Percentiles rank a stretch among this genome's conserved stretches.
Conservation (phyloP, 129 eudicot species). For the Flaveria sonorensis region DNA sequence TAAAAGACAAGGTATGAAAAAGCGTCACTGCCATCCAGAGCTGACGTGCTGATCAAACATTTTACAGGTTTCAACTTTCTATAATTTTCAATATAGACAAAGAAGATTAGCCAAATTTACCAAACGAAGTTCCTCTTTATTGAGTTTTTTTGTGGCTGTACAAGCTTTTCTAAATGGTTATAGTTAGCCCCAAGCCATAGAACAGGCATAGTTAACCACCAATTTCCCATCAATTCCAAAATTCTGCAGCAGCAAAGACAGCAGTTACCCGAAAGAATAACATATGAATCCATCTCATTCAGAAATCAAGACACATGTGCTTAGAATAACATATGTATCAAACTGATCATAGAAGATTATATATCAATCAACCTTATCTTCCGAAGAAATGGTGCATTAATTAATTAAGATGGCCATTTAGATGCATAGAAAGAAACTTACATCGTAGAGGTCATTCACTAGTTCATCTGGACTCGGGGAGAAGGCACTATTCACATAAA, state of each 20-base stretch:
- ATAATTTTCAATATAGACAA: neutral
- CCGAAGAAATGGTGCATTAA: neutral
- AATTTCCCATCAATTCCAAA: conserved; percentile 93
- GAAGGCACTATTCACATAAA: conserved; percentile 92
- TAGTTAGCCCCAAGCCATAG: conserved; percentile 99
- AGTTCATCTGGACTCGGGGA: conserved; percentile 90
- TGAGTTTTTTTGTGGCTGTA: conserved; percentile 22
- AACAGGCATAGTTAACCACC: conserved; percentile 94
- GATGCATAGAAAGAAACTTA: conserved; percentile 38
- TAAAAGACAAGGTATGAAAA: neutral
- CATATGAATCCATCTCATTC: neutral
- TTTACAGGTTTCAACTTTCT: neutral
- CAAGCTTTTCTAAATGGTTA: conserved; percentile 25
- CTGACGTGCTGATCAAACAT: conserved; percentile 11
- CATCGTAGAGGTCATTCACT: conserved; percentile 79
- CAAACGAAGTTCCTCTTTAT: conserved; percentile 10
- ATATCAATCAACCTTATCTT: too few species aligned
- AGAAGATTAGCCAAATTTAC: conserved; percentile 16
- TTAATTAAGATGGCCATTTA: neutral
- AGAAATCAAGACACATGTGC: neutral
- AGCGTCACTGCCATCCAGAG: neutral
- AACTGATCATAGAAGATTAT: too few species aligned
- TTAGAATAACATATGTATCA: too few species aligned
- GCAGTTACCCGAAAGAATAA: conserved; percentile 1
- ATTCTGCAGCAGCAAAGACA: conserved; percentile 54